Conservation (phyloP, 495 filamentous ascomycete genomes). For the Daldinia concentrica region DNA sequence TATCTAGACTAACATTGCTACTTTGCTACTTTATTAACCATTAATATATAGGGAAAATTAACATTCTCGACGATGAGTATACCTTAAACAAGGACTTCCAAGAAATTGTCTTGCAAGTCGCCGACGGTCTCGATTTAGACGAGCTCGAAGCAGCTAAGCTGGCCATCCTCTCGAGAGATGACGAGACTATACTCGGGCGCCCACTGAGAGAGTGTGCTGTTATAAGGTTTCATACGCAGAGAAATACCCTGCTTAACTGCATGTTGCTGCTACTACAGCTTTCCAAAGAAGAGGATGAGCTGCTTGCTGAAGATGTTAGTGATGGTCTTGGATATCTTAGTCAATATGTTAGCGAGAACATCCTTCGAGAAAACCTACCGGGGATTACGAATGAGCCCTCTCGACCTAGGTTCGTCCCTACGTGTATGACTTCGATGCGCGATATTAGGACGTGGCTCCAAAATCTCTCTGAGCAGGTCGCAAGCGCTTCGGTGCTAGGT, state of each 20-base stretch:
- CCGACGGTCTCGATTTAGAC: constrained; percentile 88
- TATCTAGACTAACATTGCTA: background rate
- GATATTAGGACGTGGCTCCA: constrained; percentile 77
- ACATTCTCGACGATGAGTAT: constrained; percentile 75
- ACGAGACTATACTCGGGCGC: constrained; percentile 71
- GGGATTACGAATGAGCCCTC: constrained; percentile 24
- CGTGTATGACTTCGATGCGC: constrained; percentile 76
- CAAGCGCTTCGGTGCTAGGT: constrained; percentile 74
- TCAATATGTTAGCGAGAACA: constrained; percentile 49
- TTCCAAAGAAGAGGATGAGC: constrained; percentile 66
- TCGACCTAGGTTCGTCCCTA: constrained; percentile 63
- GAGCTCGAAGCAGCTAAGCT: constrained; percentile 82
- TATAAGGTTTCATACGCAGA: constrained; percentile 83
- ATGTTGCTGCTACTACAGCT: constrained; percentile 77
- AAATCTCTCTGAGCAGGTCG: constrained; percentile 73
- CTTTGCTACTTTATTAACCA: constrained; percentile 48
- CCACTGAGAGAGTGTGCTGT: constrained; percentile 75
- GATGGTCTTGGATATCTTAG: constrained; percentile 49
- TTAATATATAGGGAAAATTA: constrained; percentile 69
- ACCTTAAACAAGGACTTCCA: constrained; percentile 87
- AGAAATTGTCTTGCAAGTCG: constrained; percentile 77
- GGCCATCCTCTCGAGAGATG: constrained; percentile 72
- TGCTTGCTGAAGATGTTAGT: constrained; percentile 50
- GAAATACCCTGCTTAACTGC: constrained; percentile 81
- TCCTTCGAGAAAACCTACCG: constrained; percentile 49